These are phyloP conservation scores for Saccharomycopsis hybrid DNA, from an alignment of 1,139 yeast genomes.

Conservation along the genomic window DNA sequence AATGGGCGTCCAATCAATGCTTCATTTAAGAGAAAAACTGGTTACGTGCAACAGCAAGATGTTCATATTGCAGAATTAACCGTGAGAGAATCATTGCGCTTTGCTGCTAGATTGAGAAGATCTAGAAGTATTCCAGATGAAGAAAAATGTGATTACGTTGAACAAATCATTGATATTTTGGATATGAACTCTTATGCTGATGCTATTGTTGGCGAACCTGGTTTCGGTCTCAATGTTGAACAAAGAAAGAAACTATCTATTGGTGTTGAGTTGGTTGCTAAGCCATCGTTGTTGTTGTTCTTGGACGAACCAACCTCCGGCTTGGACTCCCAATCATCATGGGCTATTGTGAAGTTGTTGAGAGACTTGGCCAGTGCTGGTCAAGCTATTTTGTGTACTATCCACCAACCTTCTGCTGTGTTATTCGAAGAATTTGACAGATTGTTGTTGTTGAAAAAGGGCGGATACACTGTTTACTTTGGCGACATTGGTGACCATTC, in stretches of 20 bases:
- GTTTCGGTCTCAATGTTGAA: conserved; percentile 52
- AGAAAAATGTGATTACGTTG: conserved; percentile 42
- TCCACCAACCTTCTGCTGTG: conserved; percentile 56
- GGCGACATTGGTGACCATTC: conserved; percentile 54
- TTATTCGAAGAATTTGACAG: conserved; percentile 40
- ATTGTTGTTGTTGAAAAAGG: conserved; percentile 34
- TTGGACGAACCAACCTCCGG: conserved; percentile 52
- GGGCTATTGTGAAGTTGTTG: conserved; percentile 44
- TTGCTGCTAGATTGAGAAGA: conserved; percentile 45
- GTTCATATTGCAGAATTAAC: conserved; percentile 43
- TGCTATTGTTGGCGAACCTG: conserved; percentile 43
- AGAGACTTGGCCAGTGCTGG: conserved; percentile 43
- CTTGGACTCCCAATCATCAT: conserved; percentile 48
- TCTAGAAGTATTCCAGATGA: conserved; percentile 35
- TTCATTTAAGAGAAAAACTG: conserved; percentile 45
- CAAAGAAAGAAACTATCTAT: conserved; percentile 56
- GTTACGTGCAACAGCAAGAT: conserved; percentile 55
- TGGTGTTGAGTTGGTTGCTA: conserved; percentile 49
- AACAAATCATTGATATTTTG: conserved; percentile 38
- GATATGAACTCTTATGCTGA: conserved; percentile 44
- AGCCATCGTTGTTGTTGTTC: conserved; percentile 42
- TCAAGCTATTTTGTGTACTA: conserved; percentile 50
- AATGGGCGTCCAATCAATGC: conserved; percentile 40
- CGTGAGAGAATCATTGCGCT: conserved; percentile 43
- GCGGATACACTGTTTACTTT: conserved; percentile 51